A percentile compares a stretch with the other conserved stretches of the same genome.
Evolutionary conservation across 2,329 filamentous ascomycete species (phyloP).

Genomic region (Aspergillus spinulosporus): DNA sequence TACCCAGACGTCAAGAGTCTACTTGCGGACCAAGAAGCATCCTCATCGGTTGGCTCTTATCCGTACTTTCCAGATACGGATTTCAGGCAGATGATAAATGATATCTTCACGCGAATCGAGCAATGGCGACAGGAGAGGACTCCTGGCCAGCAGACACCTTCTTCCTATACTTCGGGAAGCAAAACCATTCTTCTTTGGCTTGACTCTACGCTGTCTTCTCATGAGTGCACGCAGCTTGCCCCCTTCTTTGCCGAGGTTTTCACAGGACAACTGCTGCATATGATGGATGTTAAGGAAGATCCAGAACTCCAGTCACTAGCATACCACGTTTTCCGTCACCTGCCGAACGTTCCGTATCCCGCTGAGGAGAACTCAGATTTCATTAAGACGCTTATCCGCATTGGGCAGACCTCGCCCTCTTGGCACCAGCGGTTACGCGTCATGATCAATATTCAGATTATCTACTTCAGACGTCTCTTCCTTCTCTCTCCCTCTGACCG

Average conservation of each 20-base stretch:
- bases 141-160: conserved; percentile 88
- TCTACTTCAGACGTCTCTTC: conserved; percentile 96
- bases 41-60: conserved; percentile 78
- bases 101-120: conserved; percentile 77
- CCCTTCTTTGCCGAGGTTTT: conserved; percentile 88
- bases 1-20: conserved; percentile 77
- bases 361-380: conserved; percentile 81
- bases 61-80: conserved; percentile 78
- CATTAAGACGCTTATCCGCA: conserved; percentile 80
- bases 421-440: conserved; percentile 97
- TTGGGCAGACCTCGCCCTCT: conserved; percentile 77
- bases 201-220: conserved; percentile 83
- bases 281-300: conserved; percentile 99
- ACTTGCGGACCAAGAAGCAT: conserved; percentile 73
- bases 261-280: conserved; percentile 90
- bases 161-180: conserved; percentile 89
- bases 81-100: conserved; percentile 68
- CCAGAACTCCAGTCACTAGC: conserved; percentile 91
- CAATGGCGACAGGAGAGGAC: conserved; percentile 81
- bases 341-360: conserved; percentile 94
- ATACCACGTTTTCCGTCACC: conserved; percentile 93
- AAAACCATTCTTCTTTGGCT: conserved; percentile 97
- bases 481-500: conserved; percentile 74
- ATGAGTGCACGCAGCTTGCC: conserved; percentile 88
- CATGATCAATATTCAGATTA: conserved; percentile 96